Percentiles rank a stretch among this genome's conserved stretches.
Conservation (phyloP, 441 rosid species). For the Brassica balearica region DNA sequence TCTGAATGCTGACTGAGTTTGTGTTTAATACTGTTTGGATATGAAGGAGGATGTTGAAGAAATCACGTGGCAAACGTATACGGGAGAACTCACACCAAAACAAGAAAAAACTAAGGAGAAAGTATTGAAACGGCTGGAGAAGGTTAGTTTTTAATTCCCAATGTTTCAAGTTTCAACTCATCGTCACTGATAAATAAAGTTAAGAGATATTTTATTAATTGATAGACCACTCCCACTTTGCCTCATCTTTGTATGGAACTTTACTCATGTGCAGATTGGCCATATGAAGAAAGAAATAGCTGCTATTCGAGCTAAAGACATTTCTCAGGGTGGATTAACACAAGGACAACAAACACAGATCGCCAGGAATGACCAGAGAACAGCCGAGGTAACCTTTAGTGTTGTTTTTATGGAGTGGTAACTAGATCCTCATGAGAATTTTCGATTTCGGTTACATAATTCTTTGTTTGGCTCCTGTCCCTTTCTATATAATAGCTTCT, state of each 20-base stretch:
- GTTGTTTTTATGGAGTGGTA: constrained; percentile 14
- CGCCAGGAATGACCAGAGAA: constrained; percentile 97
- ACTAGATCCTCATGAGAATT: background rate
- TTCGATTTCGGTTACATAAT: background rate
- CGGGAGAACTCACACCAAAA: constrained; percentile 93
- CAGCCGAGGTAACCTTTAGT: constrained; percentile 63
- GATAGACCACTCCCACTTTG: constrained; percentile 5
- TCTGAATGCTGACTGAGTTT: constrained; percentile 8
- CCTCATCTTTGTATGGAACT: constrained; percentile 15
- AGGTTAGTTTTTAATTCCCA: constrained; percentile 49
- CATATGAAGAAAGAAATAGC: constrained; percentile 98
- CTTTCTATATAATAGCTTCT: constrained; percentile 56
- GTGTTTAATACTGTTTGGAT: constrained; percentile 26
- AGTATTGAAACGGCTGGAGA: constrained; percentile 83
- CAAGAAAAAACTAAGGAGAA: constrained; percentile 96
- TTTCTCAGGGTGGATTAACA: constrained; percentile 93
- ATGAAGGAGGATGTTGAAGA: constrained; percentile 84
- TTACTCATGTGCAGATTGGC: constrained; percentile 67
- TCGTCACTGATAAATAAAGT: background rate
- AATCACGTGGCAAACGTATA: constrained; percentile 96
- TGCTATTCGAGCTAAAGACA: constrained; percentile 96
- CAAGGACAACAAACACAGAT: constrained; percentile 99
- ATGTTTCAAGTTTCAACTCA: background rate
- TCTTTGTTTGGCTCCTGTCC: constrained; percentile 6
- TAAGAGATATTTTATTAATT: constrained; percentile 1